These are phyloP conservation scores for Trypanosoma mega DNA, from an alignment of 208 protist species.

Conservation along the genomic window DNA sequence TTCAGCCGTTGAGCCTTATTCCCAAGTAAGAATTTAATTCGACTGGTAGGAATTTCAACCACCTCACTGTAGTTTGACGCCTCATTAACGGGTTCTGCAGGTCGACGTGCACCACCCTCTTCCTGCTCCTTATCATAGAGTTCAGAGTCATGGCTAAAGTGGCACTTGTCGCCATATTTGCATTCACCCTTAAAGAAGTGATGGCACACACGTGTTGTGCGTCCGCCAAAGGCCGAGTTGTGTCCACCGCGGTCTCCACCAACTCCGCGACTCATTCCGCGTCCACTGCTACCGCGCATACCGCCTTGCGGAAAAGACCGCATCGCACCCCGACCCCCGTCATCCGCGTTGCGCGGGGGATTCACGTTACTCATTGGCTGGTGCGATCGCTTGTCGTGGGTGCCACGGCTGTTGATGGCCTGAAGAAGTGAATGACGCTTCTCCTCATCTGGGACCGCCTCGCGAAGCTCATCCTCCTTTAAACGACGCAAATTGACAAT, in stretches of 20 bases:
- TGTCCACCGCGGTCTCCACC: conserved; percentile 9
- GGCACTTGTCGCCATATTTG: conserved; percentile 81
- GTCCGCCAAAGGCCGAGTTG: conserved; percentile 14
- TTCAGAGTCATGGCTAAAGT: conserved; percentile 70
- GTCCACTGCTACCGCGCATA: conserved; percentile 30
- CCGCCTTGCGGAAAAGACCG: conserved; percentile 20
- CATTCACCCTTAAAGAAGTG: conserved; percentile 72
- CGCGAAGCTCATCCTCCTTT: conserved; percentile 56
- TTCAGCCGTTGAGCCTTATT: conserved; percentile 55
- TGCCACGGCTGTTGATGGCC: conserved; percentile 76
- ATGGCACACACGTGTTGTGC: conserved; percentile 52
- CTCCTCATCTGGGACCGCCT: conserved; percentile 71
- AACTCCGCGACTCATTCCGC: conserved; percentile 22
- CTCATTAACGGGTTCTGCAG: conserved; percentile 15
- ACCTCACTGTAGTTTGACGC: conserved; percentile 42
- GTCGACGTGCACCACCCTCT: conserved; percentile 18
- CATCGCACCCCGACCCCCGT: conserved; percentile 35
- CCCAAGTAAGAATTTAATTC: conserved; percentile 76
- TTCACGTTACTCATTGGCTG: conserved; percentile 27
- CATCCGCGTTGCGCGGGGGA: conserved; percentile 33
- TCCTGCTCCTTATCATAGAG: conserved; percentile 32
- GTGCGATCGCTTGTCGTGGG: conserved; percentile 34
- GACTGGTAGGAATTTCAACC: conserved; percentile 65
- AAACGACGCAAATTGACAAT: conserved; percentile 76
- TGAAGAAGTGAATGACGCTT: conserved; percentile 64